Percentiles rank a stretch among this genome's conserved stretches.
Evolutionary conservation across 176 grass and related monocot genomes (phyloP).

Genomic region (Cocos nucifera): DNA sequence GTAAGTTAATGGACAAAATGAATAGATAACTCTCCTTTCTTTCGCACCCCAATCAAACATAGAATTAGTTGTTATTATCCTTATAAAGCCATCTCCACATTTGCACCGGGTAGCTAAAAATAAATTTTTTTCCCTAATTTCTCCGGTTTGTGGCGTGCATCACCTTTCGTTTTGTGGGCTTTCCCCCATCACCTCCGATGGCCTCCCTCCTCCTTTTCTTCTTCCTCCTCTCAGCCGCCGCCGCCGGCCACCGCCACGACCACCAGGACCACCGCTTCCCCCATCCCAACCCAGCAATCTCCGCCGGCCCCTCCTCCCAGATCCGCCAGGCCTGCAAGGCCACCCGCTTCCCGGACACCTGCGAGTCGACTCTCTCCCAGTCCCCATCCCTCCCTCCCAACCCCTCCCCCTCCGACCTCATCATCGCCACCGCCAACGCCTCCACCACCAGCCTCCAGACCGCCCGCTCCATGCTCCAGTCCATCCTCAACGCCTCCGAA

Average conservation of each 20-base stretch:
- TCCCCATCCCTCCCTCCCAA: background rate
- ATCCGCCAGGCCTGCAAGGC: conserved; percentile 71
- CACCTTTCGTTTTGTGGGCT: background rate
- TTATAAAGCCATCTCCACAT: no score
- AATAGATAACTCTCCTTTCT: no score
- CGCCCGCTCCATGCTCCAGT: conserved; percentile 44
- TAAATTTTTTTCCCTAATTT: no score
- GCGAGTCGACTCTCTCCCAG: conserved; percentile 52
- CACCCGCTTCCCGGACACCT: conserved; percentile 47
- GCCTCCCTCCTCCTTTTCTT: conserved; percentile 7
- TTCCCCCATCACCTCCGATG: background rate
- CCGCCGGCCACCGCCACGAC: background rate
- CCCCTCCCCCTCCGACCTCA: conserved; percentile 25
- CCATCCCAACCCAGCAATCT: conserved; percentile 8
- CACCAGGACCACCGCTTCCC: background rate
- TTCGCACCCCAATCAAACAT: no score
- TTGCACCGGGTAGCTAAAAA: no score
- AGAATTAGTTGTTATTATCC: no score
- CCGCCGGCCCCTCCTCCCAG: conserved; percentile 12
- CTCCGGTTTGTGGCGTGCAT: no score
- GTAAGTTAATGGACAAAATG: no score
- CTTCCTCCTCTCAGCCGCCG: conserved; percentile 1
- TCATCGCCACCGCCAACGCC: conserved; percentile 36
- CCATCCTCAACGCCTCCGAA: conserved; percentile 41
- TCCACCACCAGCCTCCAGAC: conserved; percentile 36